A percentile compares a stretch with the other conserved stretches of the same genome.
These are phyloP conservation scores for Bocquillonia castaneifolia DNA, from an alignment of 441 rosid species.

Conservation along the genomic window DNA sequence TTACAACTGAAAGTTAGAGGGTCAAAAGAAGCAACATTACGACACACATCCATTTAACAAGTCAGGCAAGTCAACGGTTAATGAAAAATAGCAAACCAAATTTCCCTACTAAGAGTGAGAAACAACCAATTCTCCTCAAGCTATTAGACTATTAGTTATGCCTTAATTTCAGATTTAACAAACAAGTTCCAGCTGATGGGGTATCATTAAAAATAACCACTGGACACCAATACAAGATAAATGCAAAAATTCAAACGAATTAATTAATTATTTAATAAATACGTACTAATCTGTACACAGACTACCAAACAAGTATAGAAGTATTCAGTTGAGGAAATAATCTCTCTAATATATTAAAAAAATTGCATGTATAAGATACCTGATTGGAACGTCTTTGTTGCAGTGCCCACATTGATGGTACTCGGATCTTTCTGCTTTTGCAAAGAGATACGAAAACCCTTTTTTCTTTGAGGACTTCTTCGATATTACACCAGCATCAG, in stretches of 20 bases:
- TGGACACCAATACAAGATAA: background rate
- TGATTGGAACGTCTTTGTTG: slow-evolving; percentile 61
- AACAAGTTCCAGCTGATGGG: background rate
- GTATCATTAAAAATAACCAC: too few relatives aligned
- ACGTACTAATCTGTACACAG: background rate
- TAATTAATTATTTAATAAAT: too few relatives aligned
- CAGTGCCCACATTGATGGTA: slow-evolving; percentile 69
- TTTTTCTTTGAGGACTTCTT: slow-evolving; percentile 41
- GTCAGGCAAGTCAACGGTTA: background rate
- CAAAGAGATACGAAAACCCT: slow-evolving; percentile 74
- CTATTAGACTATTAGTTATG: background rate
- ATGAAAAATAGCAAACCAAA: background rate
- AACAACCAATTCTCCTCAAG: background rate
- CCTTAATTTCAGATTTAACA: background rate
- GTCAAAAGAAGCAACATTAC: background rate
- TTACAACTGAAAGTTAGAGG: background rate
- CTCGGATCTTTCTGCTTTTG: slow-evolving; percentile 69
- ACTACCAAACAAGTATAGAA: background rate
- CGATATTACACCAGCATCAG: slow-evolving; percentile 30
- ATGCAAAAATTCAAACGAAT: background rate
- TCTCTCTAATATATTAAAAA: background rate
- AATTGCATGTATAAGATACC: slow-evolving; percentile 38
- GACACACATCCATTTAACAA: background rate
- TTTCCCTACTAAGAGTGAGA: background rate
- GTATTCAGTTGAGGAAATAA: background rate